Evolutionary conservation across 2,329 filamentous ascomycete genomes (phyloP).

Genomic region (Aureobasidium sp.): DNA sequence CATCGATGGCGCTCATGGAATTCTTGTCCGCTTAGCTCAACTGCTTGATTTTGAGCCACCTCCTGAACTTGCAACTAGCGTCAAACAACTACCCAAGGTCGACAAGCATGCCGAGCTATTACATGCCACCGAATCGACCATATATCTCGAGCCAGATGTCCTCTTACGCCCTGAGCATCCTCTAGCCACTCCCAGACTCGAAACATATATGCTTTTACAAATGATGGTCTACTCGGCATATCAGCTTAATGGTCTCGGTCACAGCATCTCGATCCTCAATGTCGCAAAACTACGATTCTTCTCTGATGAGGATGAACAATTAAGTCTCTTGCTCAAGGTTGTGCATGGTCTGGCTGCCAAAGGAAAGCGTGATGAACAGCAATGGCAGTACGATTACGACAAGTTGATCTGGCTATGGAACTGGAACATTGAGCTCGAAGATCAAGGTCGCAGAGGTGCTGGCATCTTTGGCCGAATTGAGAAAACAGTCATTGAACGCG

Average conservation of each 20-base stretch:
- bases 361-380: constrained; percentile 51
- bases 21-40: constrained; percentile 50
- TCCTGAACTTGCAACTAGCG: constrained; percentile 35
- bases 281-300: constrained; percentile 54
- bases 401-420: constrained; percentile 65
- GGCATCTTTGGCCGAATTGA: constrained; percentile 52
- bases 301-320: constrained; percentile 56
- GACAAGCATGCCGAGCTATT: constrained; percentile 28
- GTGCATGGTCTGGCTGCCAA: constrained; percentile 43
- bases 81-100: constrained; percentile 35
- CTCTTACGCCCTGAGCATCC: constrained; percentile 53
- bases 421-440: constrained; percentile 51
- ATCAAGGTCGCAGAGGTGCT: constrained; percentile 27
- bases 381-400: constrained; percentile 53
- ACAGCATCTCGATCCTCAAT: constrained; percentile 32
- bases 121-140: constrained; percentile 22
- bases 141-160: constrained; percentile 29
- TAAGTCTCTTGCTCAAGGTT: constrained; percentile 48
- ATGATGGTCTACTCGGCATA: constrained; percentile 48
- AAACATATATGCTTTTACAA: constrained; percentile 51
- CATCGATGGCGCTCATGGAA: constrained; percentile 50
- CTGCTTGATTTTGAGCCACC: constrained; percentile 53
- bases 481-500: constrained; percentile 55
- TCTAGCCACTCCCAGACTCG: constrained; percentile 52
- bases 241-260: constrained; percentile 32